These are phyloP conservation scores for Amylostereum areolatum DNA, from an alignment of 1,284 basidiomycete genomes.

Conservation along the genomic window DNA sequence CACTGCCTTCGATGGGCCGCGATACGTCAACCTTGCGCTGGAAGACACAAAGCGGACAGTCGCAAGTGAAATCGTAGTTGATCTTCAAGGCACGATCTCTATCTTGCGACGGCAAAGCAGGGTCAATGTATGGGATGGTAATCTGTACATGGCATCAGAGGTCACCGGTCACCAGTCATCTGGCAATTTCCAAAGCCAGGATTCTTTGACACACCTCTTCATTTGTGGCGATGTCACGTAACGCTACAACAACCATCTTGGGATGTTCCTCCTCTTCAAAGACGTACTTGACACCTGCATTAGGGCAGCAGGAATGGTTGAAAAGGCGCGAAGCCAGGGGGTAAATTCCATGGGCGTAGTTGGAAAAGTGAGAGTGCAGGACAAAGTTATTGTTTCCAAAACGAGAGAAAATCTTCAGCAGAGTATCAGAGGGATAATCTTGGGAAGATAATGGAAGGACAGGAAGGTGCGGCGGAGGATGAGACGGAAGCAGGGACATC, in stretches of 20 bases:
- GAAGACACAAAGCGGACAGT: conserved; percentile 49
- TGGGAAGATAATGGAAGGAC: conserved; percentile 19
- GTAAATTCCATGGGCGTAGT: conserved; percentile 66
- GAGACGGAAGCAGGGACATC: conserved; percentile 46
- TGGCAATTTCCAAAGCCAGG: no score
- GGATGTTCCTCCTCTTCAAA: conserved; percentile 33
- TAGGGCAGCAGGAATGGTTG: conserved; percentile 74
- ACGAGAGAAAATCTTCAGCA: conserved; percentile 39
- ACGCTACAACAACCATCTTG: conserved; percentile 55
- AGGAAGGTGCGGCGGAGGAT: conserved; percentile 23
- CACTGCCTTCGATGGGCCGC: conserved; percentile 21
- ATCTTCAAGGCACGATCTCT: conserved; percentile 51
- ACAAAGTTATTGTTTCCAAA: conserved; percentile 77
- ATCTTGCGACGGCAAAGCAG: conserved; percentile 52
- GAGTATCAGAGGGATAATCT: conserved; percentile 18
- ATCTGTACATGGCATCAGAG: conserved; percentile 34
- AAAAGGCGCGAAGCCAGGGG: conserved; percentile 66
- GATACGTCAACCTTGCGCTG: conserved; percentile 29
- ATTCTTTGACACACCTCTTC: conserved; percentile 48
- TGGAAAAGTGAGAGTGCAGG: conserved; percentile 60
- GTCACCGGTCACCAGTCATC: no score
- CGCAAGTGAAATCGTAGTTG: conserved; percentile 65
- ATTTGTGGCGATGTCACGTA: conserved; percentile 44
- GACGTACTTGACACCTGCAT: conserved; percentile 58
- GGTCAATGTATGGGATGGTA: conserved; percentile 69